Conservation (phyloP, 2,329 filamentous ascomycete genomes). For the Stachybotrys elegans region DNA sequence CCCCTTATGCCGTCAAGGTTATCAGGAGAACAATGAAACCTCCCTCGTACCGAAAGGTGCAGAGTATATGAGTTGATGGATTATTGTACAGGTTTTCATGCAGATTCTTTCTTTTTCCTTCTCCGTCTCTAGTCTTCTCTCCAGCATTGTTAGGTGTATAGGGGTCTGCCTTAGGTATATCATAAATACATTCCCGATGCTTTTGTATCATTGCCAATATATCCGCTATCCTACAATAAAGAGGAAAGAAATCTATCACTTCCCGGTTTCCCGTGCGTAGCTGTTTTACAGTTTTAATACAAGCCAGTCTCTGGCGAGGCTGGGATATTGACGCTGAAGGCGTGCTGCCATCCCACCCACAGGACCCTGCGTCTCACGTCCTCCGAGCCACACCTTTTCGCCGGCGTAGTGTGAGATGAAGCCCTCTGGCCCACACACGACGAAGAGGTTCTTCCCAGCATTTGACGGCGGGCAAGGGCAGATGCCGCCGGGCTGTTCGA, state of each 20-base stretch:
- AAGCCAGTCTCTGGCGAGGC: conserved; percentile 39
- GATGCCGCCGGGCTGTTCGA: conserved; percentile 17
- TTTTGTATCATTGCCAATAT: no score
- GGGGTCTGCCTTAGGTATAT: no score
- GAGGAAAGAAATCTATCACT: no score
- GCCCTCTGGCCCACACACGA: conserved; percentile 86
- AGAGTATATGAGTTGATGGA: conserved; percentile 47
- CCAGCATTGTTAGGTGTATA: conserved; percentile 10
- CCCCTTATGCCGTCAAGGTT: conserved; percentile 82
- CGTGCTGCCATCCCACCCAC: conserved; percentile 63
- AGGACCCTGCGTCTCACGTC: conserved; percentile 69
- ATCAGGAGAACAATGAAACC: conserved; percentile 82
- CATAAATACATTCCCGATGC: no score
- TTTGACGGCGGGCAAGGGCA: conserved; percentile 19
- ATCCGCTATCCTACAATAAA: no score
- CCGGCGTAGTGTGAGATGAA: conserved; percentile 81
- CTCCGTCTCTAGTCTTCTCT: neutral
- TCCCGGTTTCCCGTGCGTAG: no score
- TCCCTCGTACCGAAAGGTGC: conserved; percentile 91
- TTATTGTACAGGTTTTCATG: conserved; percentile 12
- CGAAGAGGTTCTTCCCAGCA: conserved; percentile 58
- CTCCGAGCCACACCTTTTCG: conserved; percentile 67
- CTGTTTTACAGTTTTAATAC: conserved; percentile 50
- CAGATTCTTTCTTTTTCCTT: conserved; percentile 4
- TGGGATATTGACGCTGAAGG: conserved; percentile 44